Evolutionary conservation across 1,139 yeast species (phyloP).

Genomic region (Pichia sp.): DNA sequence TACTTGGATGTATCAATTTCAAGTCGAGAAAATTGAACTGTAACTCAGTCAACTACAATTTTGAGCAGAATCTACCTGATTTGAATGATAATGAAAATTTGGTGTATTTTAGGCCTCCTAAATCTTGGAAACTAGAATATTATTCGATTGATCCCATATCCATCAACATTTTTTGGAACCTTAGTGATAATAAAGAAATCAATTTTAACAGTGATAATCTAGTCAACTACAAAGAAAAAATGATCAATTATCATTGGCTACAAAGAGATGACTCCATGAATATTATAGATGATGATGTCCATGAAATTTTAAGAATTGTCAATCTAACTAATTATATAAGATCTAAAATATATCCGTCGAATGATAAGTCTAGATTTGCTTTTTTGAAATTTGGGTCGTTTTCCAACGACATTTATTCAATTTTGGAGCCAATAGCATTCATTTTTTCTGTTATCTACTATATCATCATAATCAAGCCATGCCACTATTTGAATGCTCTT

Average conservation of each 20-base stretch:
- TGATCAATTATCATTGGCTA: constrained; percentile 19
- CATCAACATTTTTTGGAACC: constrained; percentile 43
- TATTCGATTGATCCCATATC: constrained; percentile 60
- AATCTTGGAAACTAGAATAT: constrained; percentile 66
- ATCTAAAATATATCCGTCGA: constrained; percentile 12
- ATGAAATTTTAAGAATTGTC: constrained; percentile 16
- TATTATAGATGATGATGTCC: neutral
- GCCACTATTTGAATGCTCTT: constrained; percentile 4
- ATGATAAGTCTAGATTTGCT: neutral
- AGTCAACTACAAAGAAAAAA: constrained; percentile 24
- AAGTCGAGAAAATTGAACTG: constrained; percentile 11
- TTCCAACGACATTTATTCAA: neutral
- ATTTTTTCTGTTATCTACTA: constrained; percentile 7
- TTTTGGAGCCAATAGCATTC: constrained; percentile 1
- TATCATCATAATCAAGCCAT: constrained; percentile 7
- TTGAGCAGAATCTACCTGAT: constrained; percentile 10
- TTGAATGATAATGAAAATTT: constrained; percentile 23
- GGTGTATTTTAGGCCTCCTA: constrained; percentile 66
- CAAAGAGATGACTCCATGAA: neutral
- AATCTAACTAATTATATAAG: constrained; percentile 23
- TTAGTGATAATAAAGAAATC: constrained; percentile 13
- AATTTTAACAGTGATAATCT: constrained; percentile 7
- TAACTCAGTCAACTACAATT: constrained; percentile 11
- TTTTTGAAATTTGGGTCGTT: neutral
- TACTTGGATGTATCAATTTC: constrained; percentile 19